Percentiles rank a stretch among this genome's conserved stretches.
These are phyloP conservation scores for Rutstroemia sydowiana DNA, from an alignment of 2,329 filamentous ascomycete genomes.

Conservation along the genomic window DNA sequence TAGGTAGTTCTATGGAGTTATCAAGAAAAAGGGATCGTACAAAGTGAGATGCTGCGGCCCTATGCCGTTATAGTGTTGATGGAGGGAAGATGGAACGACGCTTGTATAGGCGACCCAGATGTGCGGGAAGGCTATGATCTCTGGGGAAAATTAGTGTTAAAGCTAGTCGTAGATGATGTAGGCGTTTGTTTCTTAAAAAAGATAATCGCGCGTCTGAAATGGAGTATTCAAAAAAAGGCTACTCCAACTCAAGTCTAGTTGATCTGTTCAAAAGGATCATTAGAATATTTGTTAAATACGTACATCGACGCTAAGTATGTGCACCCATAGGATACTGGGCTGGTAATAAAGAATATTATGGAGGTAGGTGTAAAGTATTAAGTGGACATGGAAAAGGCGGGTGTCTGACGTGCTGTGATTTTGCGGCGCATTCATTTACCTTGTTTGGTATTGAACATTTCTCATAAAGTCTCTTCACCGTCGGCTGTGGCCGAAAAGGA, in stretches of 20 bases:
- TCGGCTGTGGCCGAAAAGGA: not conserved
- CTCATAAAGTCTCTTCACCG: not conserved
- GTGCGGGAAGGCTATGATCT: slow-evolving; percentile 20
- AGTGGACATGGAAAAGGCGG: no score
- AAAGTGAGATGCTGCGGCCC: not conserved
- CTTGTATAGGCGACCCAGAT: slow-evolving; percentile 25
- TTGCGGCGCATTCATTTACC: slow-evolving; percentile 1
- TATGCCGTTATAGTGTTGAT: not conserved
- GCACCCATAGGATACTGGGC: no score
- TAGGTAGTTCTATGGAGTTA: no score
- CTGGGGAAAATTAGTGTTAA: slow-evolving; percentile 12
- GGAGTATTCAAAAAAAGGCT: slow-evolving; percentile 4
- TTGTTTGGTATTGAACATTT: not conserved
- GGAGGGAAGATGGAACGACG: slow-evolving; percentile 12
- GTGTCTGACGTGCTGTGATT: slow-evolving; percentile 6
- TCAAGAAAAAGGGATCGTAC: not conserved
- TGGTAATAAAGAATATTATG: no score
- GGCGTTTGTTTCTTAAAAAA: slow-evolving; percentile 14
- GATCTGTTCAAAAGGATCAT: not conserved
- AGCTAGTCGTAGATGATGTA: slow-evolving; percentile 9
- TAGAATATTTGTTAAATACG: not conserved
- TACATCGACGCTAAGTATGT: no score
- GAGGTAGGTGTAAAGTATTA: not conserved
- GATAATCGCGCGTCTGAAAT: slow-evolving; percentile 16
- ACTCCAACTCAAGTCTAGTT: slow-evolving; percentile 2